phyloP scores from a whole-genome alignment of 805 yeast species.

The Debaryomyces tyrocola region DNA sequence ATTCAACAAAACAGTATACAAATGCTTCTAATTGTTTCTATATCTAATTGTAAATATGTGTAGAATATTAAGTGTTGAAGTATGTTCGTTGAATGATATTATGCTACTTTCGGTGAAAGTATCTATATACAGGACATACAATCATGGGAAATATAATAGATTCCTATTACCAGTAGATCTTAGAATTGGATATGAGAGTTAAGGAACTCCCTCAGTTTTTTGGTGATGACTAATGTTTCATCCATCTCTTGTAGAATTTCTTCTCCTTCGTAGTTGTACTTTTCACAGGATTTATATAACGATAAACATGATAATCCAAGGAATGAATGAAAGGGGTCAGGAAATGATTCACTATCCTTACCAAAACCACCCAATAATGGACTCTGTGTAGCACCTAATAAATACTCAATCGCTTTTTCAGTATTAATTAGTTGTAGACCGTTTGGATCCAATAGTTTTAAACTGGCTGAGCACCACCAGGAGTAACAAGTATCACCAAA shows the following conservation, averaged over 20 bases:
- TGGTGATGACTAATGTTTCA: conserved; percentile 26
- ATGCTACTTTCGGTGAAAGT: neutral
- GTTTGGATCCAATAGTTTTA: conserved; percentile 39
- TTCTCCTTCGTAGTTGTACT: conserved; percentile 5
- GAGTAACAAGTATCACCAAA: conserved; percentile 84
- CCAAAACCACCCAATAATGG: conserved; percentile 72
- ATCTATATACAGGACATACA: neutral
- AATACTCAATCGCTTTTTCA: conserved; percentile 37
- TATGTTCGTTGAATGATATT: no score
- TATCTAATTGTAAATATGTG: no score
- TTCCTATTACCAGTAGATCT: neutral
- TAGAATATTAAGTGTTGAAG: no score
- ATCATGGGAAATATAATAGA: neutral
- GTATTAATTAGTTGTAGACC: conserved; percentile 34
- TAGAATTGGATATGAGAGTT: conserved; percentile 1
- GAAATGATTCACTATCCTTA: conserved; percentile 60
- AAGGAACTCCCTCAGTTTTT: conserved; percentile 10
- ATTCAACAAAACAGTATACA: no score
- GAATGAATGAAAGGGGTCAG: conserved; percentile 72
- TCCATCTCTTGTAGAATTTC: conserved; percentile 20
- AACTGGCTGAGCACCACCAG: conserved; percentile 75
- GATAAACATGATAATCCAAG: conserved; percentile 51
- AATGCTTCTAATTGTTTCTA: no score
- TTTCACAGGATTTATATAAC: conserved; percentile 11
- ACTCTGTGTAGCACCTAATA: conserved; percentile 60